These are phyloP conservation scores for Paralagenidium karlingii DNA, from an alignment of 352 stramenopile species.

Conservation along the genomic window DNA sequence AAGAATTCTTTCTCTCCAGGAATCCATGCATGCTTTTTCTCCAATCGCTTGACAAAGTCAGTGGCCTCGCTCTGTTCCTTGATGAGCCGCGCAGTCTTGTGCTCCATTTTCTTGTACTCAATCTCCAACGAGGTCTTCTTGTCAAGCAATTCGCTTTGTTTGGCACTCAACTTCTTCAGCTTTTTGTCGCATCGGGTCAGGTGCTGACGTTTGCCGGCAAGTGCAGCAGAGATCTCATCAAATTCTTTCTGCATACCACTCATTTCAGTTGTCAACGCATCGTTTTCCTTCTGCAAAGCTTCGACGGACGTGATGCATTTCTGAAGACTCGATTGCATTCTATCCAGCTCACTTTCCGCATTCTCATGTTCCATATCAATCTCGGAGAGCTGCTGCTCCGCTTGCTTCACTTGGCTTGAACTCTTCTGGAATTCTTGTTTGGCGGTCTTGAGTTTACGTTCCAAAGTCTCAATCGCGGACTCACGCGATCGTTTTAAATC, in stretches of 20 bases:
- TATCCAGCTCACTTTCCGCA: conserved; percentile 46
- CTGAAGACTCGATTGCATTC: conserved; percentile 31
- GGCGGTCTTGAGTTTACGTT: conserved; percentile 55
- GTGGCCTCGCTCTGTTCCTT: conserved; percentile 89
- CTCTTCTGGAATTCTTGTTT: conserved; percentile 70
- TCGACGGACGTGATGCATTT: conserved; percentile 47
- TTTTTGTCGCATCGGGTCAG: conserved; percentile 84
- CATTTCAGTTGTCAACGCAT: conserved; percentile 59
- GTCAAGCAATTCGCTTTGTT: conserved; percentile 64
- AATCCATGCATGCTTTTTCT: conserved; percentile 96
- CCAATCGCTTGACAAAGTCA: conserved; percentile 83
- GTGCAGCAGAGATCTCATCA: conserved; percentile 37
- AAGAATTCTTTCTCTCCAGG: conserved; percentile 96
- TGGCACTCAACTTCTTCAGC: conserved; percentile 80
- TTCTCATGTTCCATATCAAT: conserved; percentile 63
- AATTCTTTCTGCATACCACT: conserved; percentile 48
- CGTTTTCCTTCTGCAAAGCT: conserved; percentile 41
- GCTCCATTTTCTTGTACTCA: conserved; percentile 91
- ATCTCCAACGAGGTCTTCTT: conserved; percentile 85
- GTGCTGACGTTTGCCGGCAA: conserved; percentile 55
- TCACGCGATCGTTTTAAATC: conserved; percentile 72
- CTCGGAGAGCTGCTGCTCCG: conserved; percentile 59
- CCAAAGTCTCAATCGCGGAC: conserved; percentile 65
- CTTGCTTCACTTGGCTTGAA: conserved; percentile 34
- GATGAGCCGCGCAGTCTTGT: conserved; percentile 86